Evolutionary conservation across 805 yeast species (phyloP).

Genomic region (Hanseniaspora lindneri): DNA sequence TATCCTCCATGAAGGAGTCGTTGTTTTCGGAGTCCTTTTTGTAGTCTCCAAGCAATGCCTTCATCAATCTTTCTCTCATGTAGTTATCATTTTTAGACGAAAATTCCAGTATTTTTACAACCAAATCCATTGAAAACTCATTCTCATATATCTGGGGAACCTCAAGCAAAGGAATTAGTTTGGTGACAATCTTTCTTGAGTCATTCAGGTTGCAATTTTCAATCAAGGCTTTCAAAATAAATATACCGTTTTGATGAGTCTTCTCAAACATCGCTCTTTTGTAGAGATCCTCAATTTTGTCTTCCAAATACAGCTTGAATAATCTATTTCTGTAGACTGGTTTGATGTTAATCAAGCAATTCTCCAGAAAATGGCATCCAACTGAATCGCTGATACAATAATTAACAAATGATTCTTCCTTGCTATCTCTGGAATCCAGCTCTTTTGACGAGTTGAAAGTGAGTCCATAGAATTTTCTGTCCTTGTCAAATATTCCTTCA

Average conservation of each 20-base stretch:
- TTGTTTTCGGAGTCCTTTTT: constrained; percentile 30
- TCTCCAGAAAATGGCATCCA: constrained; percentile 87
- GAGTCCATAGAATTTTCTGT: constrained; percentile 56
- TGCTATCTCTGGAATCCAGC: constrained; percentile 32
- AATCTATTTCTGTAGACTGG: constrained; percentile 59
- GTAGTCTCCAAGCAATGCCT: constrained; percentile 36
- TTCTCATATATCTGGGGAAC: constrained; percentile 50
- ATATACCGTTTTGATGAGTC: constrained; percentile 56
- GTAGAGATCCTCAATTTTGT: constrained; percentile 59
- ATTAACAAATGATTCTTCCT: constrained; percentile 73
- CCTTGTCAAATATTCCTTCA: constrained; percentile 70
- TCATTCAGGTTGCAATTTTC: constrained; percentile 42
- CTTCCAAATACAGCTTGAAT: constrained; percentile 58
- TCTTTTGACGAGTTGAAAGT: constrained; percentile 45
- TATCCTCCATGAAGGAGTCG: constrained; percentile 51
- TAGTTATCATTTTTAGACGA: constrained; percentile 48
- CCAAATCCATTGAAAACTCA: constrained; percentile 48
- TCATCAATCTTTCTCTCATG: constrained; percentile 47
- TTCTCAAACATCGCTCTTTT: constrained; percentile 40
- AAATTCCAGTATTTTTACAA: constrained; percentile 53
- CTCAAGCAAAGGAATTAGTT: constrained; percentile 50
- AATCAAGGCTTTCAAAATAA: constrained; percentile 60
- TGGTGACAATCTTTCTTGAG: constrained; percentile 43
- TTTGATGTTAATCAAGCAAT: constrained; percentile 53
- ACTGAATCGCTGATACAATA: constrained; percentile 72